phyloP scores from a whole-genome alignment of 176 grass and related monocot species.

The Ananas comosus region DNA sequence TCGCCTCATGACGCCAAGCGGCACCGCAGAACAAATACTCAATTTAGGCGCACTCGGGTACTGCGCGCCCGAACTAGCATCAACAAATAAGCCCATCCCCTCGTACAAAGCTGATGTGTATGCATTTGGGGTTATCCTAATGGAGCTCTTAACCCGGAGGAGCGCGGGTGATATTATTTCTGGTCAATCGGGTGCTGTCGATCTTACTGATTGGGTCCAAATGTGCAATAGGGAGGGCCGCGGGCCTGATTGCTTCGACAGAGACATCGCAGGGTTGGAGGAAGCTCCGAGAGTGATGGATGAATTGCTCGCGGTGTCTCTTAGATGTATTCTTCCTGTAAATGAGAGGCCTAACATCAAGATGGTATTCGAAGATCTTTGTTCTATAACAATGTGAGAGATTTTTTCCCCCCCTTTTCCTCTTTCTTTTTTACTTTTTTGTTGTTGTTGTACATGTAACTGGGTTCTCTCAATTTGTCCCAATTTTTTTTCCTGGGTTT shows the following conservation, averaged over 20 bases:
- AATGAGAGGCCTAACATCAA: slow-evolving; percentile 98
- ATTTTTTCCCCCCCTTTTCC: not conserved
- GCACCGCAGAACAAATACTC: slow-evolving; percentile 74
- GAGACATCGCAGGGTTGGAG: slow-evolving; percentile 87
- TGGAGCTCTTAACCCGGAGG: slow-evolving; percentile 88
- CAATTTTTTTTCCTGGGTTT: slow-evolving; percentile 32
- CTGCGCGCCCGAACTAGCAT: slow-evolving; percentile 65
- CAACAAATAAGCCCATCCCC: slow-evolving; percentile 38
- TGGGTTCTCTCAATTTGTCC: slow-evolving; percentile 13
- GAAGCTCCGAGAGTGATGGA: slow-evolving; percentile 84
- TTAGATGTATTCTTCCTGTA: slow-evolving; percentile 87
- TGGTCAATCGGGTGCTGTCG: slow-evolving; percentile 71
- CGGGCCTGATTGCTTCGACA: slow-evolving; percentile 86
- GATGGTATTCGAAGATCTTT: slow-evolving; percentile 72
- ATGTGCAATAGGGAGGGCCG: slow-evolving; percentile 94
- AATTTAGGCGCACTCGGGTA: slow-evolving; percentile 83
- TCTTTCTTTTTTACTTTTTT: slow-evolving; percentile 13
- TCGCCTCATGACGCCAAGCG: slow-evolving; percentile 62
- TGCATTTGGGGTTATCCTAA: slow-evolving; percentile 69
- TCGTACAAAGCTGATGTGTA: slow-evolving; percentile 82
- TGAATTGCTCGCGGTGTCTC: slow-evolving; percentile 64
- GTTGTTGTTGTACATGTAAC: slow-evolving; percentile 64
- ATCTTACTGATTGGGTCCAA: slow-evolving; percentile 98
- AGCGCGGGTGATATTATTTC: slow-evolving; percentile 97
- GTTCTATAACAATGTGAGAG: slow-evolving; percentile 81